Evolutionary conservation across 257 asterid species (phyloP).

Genomic region (Solanum chiquidenum): DNA sequence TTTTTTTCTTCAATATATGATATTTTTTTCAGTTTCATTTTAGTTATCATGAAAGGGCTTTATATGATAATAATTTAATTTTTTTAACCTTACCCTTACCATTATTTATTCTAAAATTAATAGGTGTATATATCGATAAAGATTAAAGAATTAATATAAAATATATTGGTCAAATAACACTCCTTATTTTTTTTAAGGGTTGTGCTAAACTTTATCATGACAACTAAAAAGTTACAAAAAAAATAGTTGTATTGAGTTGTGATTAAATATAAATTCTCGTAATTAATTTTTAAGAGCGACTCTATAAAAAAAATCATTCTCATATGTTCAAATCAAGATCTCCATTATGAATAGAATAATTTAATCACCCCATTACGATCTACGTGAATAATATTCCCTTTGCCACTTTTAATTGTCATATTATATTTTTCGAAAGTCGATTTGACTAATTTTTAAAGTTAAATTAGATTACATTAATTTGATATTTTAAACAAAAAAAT

Average conservation of each 20-base stretch:
- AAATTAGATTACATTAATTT: too few relatives aligned
- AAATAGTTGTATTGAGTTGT: fast-evolving
- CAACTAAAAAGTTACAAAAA: fast-evolving
- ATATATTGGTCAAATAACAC: background rate
- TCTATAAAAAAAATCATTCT: background rate
- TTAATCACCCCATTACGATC: too few relatives aligned
- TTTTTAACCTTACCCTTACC: background rate
- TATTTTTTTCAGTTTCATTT: background rate
- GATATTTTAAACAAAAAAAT: too few relatives aligned
- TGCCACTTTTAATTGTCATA: background rate
- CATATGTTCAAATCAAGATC: background rate
- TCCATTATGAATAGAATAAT: background rate
- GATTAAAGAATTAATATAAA: too few relatives aligned
- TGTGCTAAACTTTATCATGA: background rate
- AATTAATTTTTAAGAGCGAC: background rate
- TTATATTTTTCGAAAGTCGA: too few relatives aligned
- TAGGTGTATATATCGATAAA: too few relatives aligned
- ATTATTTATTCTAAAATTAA: too few relatives aligned
- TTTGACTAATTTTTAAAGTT: too few relatives aligned
- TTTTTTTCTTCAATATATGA: too few relatives aligned
- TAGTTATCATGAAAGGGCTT: background rate
- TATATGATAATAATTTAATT: background rate
- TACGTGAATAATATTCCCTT: background rate
- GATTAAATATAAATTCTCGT: background rate
- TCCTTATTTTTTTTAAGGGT: too few relatives aligned